Evolutionary conservation across 2,329 filamentous ascomycete genomes (phyloP).

Genomic region (Colletotrichum somersetense): DNA sequence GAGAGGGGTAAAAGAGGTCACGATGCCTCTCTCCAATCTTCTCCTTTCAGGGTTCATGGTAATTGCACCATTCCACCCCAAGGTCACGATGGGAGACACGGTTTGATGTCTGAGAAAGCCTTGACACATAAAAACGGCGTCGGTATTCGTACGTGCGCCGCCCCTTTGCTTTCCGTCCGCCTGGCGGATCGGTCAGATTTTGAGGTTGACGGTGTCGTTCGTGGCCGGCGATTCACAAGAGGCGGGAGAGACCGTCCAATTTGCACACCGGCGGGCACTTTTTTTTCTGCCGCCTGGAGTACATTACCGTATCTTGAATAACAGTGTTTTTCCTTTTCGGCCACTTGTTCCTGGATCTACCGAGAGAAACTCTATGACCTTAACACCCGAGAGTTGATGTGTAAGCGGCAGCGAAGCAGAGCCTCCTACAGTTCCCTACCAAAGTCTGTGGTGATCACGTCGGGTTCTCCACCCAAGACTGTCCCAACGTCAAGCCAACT

Average conservation of each 20-base stretch:
- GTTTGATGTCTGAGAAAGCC: constrained; percentile 5
- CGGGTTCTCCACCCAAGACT: constrained; percentile 33
- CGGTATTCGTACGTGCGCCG: constrained; percentile 8
- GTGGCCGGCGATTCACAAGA: not conserved
- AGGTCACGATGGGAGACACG: constrained; percentile 29
- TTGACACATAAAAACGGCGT: not conserved
- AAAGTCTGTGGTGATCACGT: constrained; percentile 7
- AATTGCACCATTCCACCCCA: constrained; percentile 36
- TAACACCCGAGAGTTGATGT: not conserved
- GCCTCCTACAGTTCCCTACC: constrained; percentile 21
- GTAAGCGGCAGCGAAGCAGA: constrained; percentile 29
- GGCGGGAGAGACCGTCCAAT: not conserved
- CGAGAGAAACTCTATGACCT: not conserved
- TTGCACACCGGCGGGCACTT: constrained; percentile 29
- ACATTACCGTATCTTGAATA: not conserved
- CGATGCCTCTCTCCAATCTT: constrained; percentile 32
- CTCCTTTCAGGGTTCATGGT: constrained; percentile 17
- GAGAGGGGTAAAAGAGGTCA: constrained; percentile 18
- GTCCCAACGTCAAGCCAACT: constrained; percentile 34
- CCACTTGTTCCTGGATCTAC: not conserved
- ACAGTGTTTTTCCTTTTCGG: not conserved
- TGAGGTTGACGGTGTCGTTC: not conserved
- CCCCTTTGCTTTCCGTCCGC: constrained; percentile 14
- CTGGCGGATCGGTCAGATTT: not conserved
- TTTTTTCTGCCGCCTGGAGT: not conserved